A percentile compares a stretch with the other conserved stretches of the same genome.
phyloP scores from a whole-genome alignment of 495 filamentous ascomycete genomes.

The Evansstolkia leycettana region DNA sequence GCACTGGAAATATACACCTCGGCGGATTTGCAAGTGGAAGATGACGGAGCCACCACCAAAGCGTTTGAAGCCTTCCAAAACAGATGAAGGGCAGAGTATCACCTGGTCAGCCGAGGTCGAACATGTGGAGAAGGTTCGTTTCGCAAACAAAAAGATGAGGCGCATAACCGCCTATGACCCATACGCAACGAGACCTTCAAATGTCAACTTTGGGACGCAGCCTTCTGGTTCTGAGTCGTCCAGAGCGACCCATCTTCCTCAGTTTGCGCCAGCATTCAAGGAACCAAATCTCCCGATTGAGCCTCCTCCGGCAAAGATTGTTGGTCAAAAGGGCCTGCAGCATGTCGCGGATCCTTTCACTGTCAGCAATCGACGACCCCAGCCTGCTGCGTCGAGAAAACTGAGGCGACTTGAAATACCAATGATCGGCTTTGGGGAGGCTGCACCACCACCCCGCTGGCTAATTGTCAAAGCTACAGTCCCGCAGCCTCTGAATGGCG shows the following conservation, averaged over 20 bases:
- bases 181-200: too few species aligned
- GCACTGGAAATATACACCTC: too few species aligned
- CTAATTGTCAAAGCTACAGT: background rate
- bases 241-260: background rate
- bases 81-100: background rate
- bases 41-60: background rate
- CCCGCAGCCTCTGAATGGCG: too few species aligned
- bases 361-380: background rate
- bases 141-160: too few species aligned
- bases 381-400: too few species aligned
- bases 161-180: too few species aligned
- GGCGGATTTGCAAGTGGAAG: background rate
- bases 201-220: too few species aligned
- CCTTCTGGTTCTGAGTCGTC: too few species aligned
- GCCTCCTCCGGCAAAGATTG: background rate
- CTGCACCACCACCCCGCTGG: conserved; percentile 12
- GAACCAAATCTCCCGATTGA: background rate
- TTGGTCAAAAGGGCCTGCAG: background rate
- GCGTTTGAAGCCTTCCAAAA: background rate
- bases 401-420: background rate
- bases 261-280: background rate
- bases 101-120: background rate
- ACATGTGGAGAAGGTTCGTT: conserved; percentile 3
- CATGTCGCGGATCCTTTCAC: background rate
- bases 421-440: conserved; percentile 4